Percentiles rank a stretch among this genome's conserved stretches.
Evolutionary conservation across 495 filamentous ascomycete genomes (phyloP).

Genomic region (Apodospora peruviana): DNA sequence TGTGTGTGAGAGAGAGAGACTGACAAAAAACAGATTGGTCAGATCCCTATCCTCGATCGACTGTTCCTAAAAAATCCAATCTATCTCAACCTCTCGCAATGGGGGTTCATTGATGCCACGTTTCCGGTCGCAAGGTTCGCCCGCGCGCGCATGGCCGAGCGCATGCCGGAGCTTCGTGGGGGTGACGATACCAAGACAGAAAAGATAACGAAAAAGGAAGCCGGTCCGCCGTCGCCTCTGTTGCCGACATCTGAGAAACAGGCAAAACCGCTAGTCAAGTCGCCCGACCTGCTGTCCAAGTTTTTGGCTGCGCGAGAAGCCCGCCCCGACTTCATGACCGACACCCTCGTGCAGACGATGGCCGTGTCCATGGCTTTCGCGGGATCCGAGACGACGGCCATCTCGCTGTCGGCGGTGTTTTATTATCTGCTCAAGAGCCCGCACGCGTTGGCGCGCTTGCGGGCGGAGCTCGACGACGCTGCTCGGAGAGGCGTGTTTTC

Average conservation of each 20-base stretch:
- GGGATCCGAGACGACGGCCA: slow-evolving; percentile 59
- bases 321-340: slow-evolving; percentile 62
- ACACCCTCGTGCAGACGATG: slow-evolving; percentile 58
- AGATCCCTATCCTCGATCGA: slow-evolving; percentile 59
- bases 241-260: slow-evolving; percentile 34
- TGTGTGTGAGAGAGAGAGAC: too few species aligned
- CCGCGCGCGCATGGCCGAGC: slow-evolving; percentile 48
- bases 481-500: slow-evolving; percentile 41
- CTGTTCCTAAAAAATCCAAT: slow-evolving; percentile 57
- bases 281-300: slow-evolving; percentile 55
- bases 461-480: slow-evolving; percentile 50
- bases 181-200: slow-evolving; percentile 17
- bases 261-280: slow-evolving; percentile 32
- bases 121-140: slow-evolving; percentile 61
- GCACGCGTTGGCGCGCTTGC: slow-evolving; percentile 34
- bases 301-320: slow-evolving; percentile 53
- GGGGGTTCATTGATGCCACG: slow-evolving; percentile 47
- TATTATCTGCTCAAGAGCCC: slow-evolving; percentile 59
- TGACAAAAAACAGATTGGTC: slow-evolving; percentile 45
- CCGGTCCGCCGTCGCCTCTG: slow-evolving; percentile 14
- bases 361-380: slow-evolving; percentile 61
- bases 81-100: slow-evolving; percentile 44
- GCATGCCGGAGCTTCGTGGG: slow-evolving; percentile 32
- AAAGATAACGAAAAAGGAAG: slow-evolving; percentile 4
- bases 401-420: slow-evolving; percentile 56